Base-by-base conservation (phyloP, 2,329 filamentous ascomycete genomes). In the Epichloe hybrida region DNA sequence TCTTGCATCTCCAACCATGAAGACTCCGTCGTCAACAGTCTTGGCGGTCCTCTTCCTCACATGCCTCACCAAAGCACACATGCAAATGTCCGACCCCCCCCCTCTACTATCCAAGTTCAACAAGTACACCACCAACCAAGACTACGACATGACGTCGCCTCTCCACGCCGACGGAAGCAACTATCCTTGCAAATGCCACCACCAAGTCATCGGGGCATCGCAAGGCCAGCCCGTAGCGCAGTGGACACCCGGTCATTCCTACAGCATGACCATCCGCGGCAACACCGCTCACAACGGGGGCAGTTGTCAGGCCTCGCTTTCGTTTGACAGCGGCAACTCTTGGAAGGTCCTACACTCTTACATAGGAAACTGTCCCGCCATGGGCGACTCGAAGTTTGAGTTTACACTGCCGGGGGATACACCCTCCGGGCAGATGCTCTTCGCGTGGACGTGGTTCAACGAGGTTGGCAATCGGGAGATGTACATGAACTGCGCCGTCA, bases 111-210 rank as follows among this genome's bases (percentile, higher is more conserved):
- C 74, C 59, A 75, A 75, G 65, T 65, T 63, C 64, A 79, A 79
- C 68, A 68, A 72, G 41, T 66, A 71, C 59, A 64, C 69, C 55
- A 58, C 61, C 53, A 65, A 74, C 49, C 73, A 79, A 61, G 84
- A 90, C 69, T 88, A 84, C 71, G 78, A 77, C 58, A 87, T 88
- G 70, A 86, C 81, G 35, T 73, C 75, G 15, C 87, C 87, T 2
- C 73, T 93, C 44, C 62, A 68, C 2, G 61, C 72, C 21, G 69
- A 73, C 53, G 83, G 83, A 31, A 72, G 72, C 52, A 76, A 90
- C 66, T 93, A 80, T 64, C 83, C 86, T 7, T 93, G 87, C 77
- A 89, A 89, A 71, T 80, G 82, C 56, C 72, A 72, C 62, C 70
- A 75, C 43, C 64, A 62, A 44, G 67, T 74, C 46, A 57, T 79